phyloP scores from a whole-genome alignment of 2,329 filamentous ascomycete genomes.

The Chrysosporium keratinophilum region DNA sequence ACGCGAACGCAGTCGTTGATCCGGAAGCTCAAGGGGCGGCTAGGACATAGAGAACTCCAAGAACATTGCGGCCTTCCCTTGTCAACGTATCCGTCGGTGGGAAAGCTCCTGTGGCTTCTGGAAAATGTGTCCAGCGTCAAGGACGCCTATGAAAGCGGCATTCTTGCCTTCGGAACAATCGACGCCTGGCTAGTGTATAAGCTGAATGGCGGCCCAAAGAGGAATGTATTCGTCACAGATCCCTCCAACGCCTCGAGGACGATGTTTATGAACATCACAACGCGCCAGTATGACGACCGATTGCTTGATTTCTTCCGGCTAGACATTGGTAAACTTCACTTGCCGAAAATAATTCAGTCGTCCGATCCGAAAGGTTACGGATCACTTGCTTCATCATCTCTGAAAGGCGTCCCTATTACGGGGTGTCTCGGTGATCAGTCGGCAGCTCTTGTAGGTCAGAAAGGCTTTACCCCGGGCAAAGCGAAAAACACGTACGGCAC shows the following conservation, averaged over 20 bases:
- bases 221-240: slow-evolving; percentile 68
- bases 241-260: slow-evolving; percentile 83
- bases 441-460: slow-evolving; percentile 76
- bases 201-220: slow-evolving; percentile 59
- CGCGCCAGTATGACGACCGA: slow-evolving; percentile 65
- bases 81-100: slow-evolving; percentile 78
- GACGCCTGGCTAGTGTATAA: slow-evolving; percentile 82
- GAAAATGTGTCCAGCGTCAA: slow-evolving; percentile 59
- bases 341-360: slow-evolving; percentile 77
- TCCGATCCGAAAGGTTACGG: slow-evolving; percentile 48
- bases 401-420: slow-evolving; percentile 45
- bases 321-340: slow-evolving; percentile 53
- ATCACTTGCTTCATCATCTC: slow-evolving; percentile 30
- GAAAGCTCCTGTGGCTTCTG: slow-evolving; percentile 76
- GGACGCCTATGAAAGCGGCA: slow-evolving; percentile 65
- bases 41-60: slow-evolving; percentile 57
- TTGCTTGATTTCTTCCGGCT: slow-evolving; percentile 72
- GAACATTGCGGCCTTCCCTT: slow-evolving; percentile 69
- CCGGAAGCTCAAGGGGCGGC: slow-evolving; percentile 60
- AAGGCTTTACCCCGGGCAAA: slow-evolving; percentile 68
- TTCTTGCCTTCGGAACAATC: slow-evolving; percentile 74
- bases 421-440: slow-evolving; percentile 82
- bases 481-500: slow-evolving; percentile 92
- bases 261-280: slow-evolving; percentile 88
- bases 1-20: slow-evolving; percentile 68